Evolutionary conservation across 2,329 filamentous ascomycete genomes (phyloP).

Genomic region (Clarireedia monteithiana): DNA sequence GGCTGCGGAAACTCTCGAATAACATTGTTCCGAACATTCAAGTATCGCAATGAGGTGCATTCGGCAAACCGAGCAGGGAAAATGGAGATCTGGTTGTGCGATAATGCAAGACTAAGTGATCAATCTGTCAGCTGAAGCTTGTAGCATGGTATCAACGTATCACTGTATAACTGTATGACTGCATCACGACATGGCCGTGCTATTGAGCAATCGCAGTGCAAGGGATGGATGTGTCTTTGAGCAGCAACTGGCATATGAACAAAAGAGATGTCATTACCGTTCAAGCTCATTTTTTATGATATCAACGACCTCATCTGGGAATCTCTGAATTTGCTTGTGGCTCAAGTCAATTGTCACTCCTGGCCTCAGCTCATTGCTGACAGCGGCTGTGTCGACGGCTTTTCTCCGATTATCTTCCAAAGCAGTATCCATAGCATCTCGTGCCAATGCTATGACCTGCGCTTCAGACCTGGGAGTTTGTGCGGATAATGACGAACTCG

Average conservation of each 20-base stretch:
- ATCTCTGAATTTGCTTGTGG: constrained; percentile 58
- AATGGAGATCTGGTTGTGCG: constrained; percentile 68
- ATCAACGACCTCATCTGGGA: constrained; percentile 31
- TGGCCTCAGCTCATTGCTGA: constrained; percentile 50
- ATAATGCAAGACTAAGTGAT: constrained; percentile 59
- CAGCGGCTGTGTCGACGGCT: constrained; percentile 50
- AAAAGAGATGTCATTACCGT: constrained; percentile 20
- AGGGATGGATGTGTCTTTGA: constrained; percentile 18
- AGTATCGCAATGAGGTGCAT: constrained; percentile 69
- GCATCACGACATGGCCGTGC: not conserved
- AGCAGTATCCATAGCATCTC: constrained; percentile 60
- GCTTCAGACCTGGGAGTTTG: constrained; percentile 47
- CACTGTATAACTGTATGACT: no score
- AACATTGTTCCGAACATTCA: constrained; percentile 72
- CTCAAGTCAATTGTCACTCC: constrained; percentile 74
- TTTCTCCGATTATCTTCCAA: constrained; percentile 58
- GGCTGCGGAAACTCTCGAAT: constrained; percentile 59
- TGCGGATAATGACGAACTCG: constrained; percentile 37
- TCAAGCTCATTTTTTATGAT: constrained; percentile 31
- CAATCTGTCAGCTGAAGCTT: constrained; percentile 19
- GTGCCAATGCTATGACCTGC: constrained; percentile 58
- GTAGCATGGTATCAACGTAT: not conserved
- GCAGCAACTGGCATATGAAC: constrained; percentile 7
- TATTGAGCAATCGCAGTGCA: not conserved
- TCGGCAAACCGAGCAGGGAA: constrained; percentile 66